These are phyloP conservation scores for Russula emetica DNA, from an alignment of 768 basidiomycete genomes.

Conservation along the genomic window DNA sequence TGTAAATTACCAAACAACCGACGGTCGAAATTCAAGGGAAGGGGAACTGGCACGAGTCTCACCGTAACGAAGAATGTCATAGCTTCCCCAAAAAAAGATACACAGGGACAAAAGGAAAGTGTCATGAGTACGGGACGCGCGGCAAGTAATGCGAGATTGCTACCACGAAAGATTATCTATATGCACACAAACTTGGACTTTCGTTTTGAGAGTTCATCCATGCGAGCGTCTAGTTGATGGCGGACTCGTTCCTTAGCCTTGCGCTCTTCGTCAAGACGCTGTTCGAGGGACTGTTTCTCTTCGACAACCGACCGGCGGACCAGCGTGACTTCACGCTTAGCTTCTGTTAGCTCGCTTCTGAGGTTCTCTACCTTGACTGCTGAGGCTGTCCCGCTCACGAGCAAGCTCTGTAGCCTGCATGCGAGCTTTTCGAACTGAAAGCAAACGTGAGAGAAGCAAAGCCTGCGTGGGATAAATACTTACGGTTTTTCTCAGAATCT, in stretches of 20 bases:
- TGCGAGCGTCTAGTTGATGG: conserved; percentile 79
- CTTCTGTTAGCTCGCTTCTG: conserved; percentile 67
- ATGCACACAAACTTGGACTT: conserved; percentile 93
- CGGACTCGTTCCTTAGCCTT: conserved; percentile 84
- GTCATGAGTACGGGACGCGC: neutral
- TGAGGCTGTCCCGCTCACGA: conserved; percentile 76
- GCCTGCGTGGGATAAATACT: conserved; percentile 35
- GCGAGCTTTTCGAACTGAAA: conserved; percentile 82
- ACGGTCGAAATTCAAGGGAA: conserved; percentile 4
- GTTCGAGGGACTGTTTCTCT: conserved; percentile 84
- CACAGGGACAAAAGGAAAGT: conserved; percentile 2
- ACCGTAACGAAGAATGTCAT: neutral
- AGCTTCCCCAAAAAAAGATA: conserved; percentile 6
- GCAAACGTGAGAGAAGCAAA: neutral
- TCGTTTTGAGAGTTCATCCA: conserved; percentile 78
- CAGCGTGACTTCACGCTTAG: conserved; percentile 72
- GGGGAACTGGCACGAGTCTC: neutral
- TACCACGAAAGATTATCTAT: conserved; percentile 47
- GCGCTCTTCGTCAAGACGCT: conserved; percentile 80
- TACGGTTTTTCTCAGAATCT: conserved; percentile 90
- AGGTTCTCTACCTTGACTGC: conserved; percentile 62
- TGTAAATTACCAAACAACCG: conserved; percentile 19
- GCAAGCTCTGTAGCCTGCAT: conserved; percentile 90
- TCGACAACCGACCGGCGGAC: conserved; percentile 78
- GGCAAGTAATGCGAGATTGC: conserved; percentile 2